These are phyloP conservation scores for Paraglomus brasilianum DNA, from an alignment of 192 early-diverging fungal species.

Conservation along the genomic window DNA sequence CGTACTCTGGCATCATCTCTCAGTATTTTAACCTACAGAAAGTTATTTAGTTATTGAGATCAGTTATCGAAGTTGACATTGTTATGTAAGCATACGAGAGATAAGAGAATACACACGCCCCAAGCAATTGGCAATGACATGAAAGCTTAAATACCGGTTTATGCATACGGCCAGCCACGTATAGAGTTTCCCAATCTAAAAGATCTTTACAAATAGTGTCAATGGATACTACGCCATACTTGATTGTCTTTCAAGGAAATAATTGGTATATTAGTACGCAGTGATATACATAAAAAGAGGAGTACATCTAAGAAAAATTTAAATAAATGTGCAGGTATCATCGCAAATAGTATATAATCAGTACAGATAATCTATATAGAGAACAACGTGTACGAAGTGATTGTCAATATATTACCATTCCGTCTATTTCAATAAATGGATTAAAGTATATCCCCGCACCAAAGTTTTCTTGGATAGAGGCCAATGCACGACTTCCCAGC, in stretches of 20 bases:
- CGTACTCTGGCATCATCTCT: constrained; percentile 71
- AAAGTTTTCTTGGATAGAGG: constrained; percentile 75
- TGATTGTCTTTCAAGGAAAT: constrained; percentile 59
- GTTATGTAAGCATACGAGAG: neutral
- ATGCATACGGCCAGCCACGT: constrained; percentile 95
- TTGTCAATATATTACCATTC: constrained; percentile 54
- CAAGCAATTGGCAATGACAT: neutral
- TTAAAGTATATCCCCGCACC: constrained; percentile 97
- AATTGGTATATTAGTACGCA: constrained; percentile 2
- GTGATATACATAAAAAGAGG: neutral
- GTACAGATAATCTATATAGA: constrained; percentile 20
- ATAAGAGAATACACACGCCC: neutral
- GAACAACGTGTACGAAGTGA: constrained; percentile 1
- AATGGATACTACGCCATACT: constrained; percentile 97
- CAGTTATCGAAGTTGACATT: too few relatives aligned
- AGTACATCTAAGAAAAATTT: neutral
- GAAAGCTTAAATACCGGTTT: constrained; percentile 72
- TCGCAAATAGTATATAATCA: constrained; percentile 5
- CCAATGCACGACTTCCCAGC: constrained; percentile 72
- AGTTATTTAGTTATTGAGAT: too few relatives aligned
- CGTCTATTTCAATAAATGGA: constrained; percentile 85
- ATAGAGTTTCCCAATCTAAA: constrained; percentile 92
- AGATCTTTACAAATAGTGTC: constrained; percentile 84
- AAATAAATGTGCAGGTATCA: neutral
- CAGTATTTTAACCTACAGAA: constrained; percentile 65